Evolutionary conservation across 306 rosid genomes (phyloP), one percentile per base, ranked within the genome.

Genomic region (Astragalus glycyphyllos): DNA sequence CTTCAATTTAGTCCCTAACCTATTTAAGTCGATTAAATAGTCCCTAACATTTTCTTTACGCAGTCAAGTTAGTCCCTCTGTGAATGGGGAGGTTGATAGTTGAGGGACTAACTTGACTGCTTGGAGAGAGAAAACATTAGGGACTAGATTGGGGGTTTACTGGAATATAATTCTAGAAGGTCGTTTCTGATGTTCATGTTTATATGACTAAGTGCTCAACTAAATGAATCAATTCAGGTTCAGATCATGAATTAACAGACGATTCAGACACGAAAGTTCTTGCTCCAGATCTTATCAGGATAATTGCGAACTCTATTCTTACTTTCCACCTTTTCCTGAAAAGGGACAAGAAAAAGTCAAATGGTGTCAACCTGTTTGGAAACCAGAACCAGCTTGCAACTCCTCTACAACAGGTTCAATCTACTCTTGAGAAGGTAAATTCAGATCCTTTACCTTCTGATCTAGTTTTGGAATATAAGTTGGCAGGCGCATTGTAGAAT

Each of bases 391-490:
- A 86, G 66, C 77, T 74, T 71, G 90, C 83, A 49, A 80, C 90
- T 77, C 91, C 91, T 38, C 86, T 87, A 53, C 92, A 86, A 23
- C 98, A 83, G 84, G 78, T 89, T 83, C 95, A 87, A 62, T 88
- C 87, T 70, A 73, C 73, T 49, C 87, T 94, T 41, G 92, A 89
- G 79, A 94, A 89, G 97, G 98, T 89, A 82, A 82, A 57, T 47
- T 71, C 58, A 32, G 13, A 68, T 57, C 11, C 58, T 44, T 29
- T 62, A 26, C 70, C 65, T 57, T 58, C 64, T 58, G 34, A 45
- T 77, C 48, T 48, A 45, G 31, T 38, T 69, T 51, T 31, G 50
- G 14, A 37, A 5, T 47, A 6, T 11, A 11, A 76, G 58, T 7
- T 58, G 5, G 65, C 65, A 49, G 20, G 20, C 53, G 65, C 11